A percentile compares a stretch with the other conserved stretches of the same genome.
Evolutionary conservation across 2,329 filamentous ascomycete genomes (phyloP).

Genomic region (Pseudofabraea citricarpa): DNA sequence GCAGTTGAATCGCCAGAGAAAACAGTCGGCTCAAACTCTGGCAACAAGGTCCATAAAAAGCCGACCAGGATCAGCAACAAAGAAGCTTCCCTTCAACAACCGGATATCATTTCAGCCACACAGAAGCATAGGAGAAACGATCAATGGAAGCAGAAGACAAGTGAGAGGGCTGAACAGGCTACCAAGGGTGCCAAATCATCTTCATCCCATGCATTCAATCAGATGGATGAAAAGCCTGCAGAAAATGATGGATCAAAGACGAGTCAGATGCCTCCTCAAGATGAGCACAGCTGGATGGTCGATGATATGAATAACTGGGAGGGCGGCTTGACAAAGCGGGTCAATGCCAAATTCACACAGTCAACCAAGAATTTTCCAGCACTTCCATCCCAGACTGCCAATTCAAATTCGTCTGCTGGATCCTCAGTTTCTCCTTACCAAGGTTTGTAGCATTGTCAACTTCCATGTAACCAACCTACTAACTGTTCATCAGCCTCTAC

Average conservation of each 20-base stretch:
- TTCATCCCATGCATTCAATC: no score
- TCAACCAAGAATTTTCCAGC: background rate
- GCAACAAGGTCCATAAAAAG: background rate
- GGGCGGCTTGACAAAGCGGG: background rate
- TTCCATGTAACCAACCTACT: no score
- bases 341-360: background rate
- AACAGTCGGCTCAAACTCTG: background rate
- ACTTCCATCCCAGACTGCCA: background rate
- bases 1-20: background rate
- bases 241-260: background rate
- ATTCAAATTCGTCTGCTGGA: background rate
- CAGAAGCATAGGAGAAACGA: no score
- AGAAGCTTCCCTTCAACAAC: background rate
- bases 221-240: no score
- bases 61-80: background rate
- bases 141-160: no score
- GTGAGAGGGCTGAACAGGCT: no score
- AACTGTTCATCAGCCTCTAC: no score
- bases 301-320: background rate
- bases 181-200: no score
- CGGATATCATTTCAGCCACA: no score
- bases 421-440: background rate
- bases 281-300: background rate
- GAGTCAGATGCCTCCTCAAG: background rate
- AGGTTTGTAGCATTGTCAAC: no score